Conservation (phyloP, 169 alveolate species). For the Plasmodium vivax region DNA sequence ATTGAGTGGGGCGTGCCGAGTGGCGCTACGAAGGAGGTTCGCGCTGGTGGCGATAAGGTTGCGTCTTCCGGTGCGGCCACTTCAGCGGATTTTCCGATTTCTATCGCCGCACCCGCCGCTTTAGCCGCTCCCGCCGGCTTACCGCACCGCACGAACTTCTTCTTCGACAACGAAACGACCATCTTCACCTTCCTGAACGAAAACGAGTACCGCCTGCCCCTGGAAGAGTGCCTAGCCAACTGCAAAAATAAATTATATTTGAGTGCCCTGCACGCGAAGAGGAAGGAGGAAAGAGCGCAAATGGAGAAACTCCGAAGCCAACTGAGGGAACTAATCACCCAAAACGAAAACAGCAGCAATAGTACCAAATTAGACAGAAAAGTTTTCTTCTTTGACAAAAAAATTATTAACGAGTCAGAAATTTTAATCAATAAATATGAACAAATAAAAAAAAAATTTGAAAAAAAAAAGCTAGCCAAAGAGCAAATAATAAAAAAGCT, state of each 20-base stretch:
- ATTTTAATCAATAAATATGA: conserved; percentile 37
- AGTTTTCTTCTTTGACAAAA: conserved; percentile 41
- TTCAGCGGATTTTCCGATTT: background rate
- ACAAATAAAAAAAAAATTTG: conserved; percentile 42
- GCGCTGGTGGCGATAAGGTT: background rate
- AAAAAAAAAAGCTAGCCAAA: conserved; percentile 22
- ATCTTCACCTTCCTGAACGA: conserved; percentile 57
- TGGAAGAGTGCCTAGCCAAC: background rate
- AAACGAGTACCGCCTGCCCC: background rate
- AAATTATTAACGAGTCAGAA: conserved; percentile 50
- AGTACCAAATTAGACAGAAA: conserved; percentile 16
- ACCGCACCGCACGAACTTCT: background rate
- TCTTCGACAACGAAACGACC: conserved; percentile 51
- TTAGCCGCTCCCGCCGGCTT: background rate
- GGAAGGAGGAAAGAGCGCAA: background rate
- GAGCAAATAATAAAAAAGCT: conserved; percentile 8
- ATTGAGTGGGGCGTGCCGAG: background rate
- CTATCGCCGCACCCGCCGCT: no score
- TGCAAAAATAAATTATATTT: conserved; percentile 1
- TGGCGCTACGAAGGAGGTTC: background rate
- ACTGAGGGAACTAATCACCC: conserved; percentile 14
- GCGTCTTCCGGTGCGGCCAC: background rate
- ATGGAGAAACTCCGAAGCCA: conserved; percentile 1
- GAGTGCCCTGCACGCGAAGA: background rate
- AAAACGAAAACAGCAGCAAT: conserved; percentile 8